Conservation (phyloP, 2,329 filamentous ascomycete genomes). For the Exophiala sideris region DNA sequence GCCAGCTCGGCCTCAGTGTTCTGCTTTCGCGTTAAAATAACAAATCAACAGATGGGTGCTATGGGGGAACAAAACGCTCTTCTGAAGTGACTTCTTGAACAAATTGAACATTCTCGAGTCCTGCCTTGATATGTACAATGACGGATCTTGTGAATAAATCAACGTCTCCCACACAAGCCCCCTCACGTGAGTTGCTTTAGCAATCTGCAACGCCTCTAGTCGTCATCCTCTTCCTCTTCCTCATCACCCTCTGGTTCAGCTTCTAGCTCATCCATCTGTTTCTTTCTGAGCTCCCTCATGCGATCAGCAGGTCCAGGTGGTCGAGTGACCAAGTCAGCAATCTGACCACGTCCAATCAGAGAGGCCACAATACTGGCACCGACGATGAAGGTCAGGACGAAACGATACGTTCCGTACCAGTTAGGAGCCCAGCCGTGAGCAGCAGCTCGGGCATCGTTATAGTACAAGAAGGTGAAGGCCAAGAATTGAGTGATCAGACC, state of each 20-base stretch:
- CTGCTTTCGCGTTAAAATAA: too few relatives aligned
- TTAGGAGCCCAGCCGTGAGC: slow-evolving; percentile 72
- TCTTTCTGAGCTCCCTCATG: slow-evolving; percentile 49
- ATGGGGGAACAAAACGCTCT: too few relatives aligned
- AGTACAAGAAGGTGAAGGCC: slow-evolving; percentile 82
- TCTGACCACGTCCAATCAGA: slow-evolving; percentile 76
- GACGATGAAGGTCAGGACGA: slow-evolving; percentile 86
- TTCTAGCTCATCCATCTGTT: slow-evolving; percentile 46
- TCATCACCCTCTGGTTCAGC: slow-evolving; percentile 37
- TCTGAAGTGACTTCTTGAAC: too few relatives aligned
- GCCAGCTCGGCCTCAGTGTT: too few relatives aligned
- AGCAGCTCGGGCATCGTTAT: slow-evolving; percentile 72
- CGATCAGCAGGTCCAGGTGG: slow-evolving; percentile 45
- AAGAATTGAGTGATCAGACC: slow-evolving; percentile 82
- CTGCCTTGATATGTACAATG: slow-evolving; percentile 19
- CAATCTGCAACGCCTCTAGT: slow-evolving; percentile 19
- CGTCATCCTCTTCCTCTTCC: slow-evolving; percentile 28
- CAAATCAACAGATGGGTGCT: too few relatives aligned
- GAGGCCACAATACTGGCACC: slow-evolving; percentile 76
- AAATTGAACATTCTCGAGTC: slow-evolving; percentile 6
- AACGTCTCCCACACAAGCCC: not conserved
- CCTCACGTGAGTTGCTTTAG: slow-evolving; percentile 4
- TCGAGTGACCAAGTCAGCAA: slow-evolving; percentile 55
- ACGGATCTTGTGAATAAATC: slow-evolving; percentile 4
- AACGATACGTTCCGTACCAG: slow-evolving; percentile 89